Evolutionary conservation across 768 basidiomycete species (phyloP).

Genomic region (Amanita polypyramis): DNA sequence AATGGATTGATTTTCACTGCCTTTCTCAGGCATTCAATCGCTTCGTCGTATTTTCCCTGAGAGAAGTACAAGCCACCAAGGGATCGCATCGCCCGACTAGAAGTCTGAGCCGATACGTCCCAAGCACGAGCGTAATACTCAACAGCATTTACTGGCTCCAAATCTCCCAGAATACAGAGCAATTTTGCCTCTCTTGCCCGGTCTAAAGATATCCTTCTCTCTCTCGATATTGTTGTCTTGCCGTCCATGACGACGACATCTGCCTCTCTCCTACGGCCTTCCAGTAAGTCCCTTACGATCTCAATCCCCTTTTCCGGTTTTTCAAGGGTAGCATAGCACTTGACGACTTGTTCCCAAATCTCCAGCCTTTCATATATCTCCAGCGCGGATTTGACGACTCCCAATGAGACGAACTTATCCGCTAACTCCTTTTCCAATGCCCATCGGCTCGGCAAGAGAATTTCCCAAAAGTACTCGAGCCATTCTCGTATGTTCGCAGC

Average conservation of each 20-base stretch:
- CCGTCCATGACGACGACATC: slow-evolving; percentile 57
- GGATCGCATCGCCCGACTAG: slow-evolving; percentile 86
- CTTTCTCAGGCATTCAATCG: slow-evolving; percentile 54
- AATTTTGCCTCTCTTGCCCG: slow-evolving; percentile 76
- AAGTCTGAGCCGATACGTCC: slow-evolving; percentile 68
- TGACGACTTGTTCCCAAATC: slow-evolving; percentile 97
- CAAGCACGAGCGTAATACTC: slow-evolving; percentile 80
- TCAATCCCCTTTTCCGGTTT: slow-evolving; percentile 64
- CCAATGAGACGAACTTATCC: slow-evolving; percentile 68
- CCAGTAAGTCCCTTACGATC: slow-evolving; percentile 79
- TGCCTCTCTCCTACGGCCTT: slow-evolving; percentile 76
- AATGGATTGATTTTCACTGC: slow-evolving; percentile 88
- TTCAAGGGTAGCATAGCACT: slow-evolving; percentile 79
- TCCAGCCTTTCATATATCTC: slow-evolving; percentile 92
- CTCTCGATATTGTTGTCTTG: slow-evolving; percentile 26
- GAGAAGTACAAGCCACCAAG: slow-evolving; percentile 80
- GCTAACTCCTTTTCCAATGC: slow-evolving; percentile 90
- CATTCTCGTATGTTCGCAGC: slow-evolving; percentile 70
- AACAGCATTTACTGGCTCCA: slow-evolving; percentile 61
- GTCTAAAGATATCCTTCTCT: slow-evolving; percentile 37
- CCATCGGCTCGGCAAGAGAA: slow-evolving; percentile 86
- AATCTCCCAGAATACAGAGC: slow-evolving; percentile 91
- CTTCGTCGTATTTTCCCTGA: slow-evolving; percentile 47
- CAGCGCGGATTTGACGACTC: slow-evolving; percentile 82
- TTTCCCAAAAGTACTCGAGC: slow-evolving; percentile 67